These are phyloP conservation scores for Neonothopanus nambi DNA, from an alignment of 1,284 basidiomycete genomes.

Conservation along the genomic window DNA sequence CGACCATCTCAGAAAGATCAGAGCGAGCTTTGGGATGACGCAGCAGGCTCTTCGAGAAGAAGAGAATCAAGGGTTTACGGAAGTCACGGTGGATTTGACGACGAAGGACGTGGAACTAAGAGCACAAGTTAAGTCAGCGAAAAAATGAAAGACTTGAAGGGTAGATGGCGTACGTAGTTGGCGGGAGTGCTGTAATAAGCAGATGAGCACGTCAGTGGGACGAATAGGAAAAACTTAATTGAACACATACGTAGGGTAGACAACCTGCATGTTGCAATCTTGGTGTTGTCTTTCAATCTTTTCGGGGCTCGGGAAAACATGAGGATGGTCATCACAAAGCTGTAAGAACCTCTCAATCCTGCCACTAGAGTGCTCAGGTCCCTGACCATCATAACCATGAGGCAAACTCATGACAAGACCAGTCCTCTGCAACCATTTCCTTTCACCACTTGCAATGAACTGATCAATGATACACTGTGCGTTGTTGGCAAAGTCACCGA, in stretches of 20 bases:
- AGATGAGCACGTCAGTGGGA: conserved; percentile 13
- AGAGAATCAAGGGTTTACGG: conserved; percentile 92
- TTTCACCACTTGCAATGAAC: conserved; percentile 96
- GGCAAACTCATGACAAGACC: conserved; percentile 92
- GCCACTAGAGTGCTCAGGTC: conserved; percentile 97
- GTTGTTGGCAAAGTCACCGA: conserved; percentile 97
- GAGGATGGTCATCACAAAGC: conserved; percentile 96
- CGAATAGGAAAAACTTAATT: neutral
- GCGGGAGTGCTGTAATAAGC: conserved; percentile 72
- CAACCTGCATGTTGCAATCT: conserved; percentile 99
- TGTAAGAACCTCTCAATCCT: conserved; percentile 97
- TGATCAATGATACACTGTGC: conserved; percentile 99
- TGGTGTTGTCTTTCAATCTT: conserved; percentile 96
- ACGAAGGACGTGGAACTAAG: conserved; percentile 90
- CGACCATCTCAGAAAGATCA: conserved; percentile 83
- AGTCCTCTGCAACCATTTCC: conserved; percentile 97
- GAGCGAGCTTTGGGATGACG: conserved; percentile 94
- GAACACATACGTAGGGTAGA: conserved; percentile 83
- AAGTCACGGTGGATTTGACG: conserved; percentile 95
- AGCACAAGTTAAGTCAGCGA: conserved; percentile 17
- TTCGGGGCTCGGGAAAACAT: conserved; percentile 85
- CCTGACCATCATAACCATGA: conserved; percentile 99
- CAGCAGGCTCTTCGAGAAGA: conserved; percentile 96
- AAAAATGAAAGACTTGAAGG: neutral
- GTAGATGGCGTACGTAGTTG: conserved; percentile 74